A percentile compares a stretch with the other conserved stretches of the same genome.
phyloP scores from a whole-genome alignment of 805 yeast genomes.

The Isabelozyma heimii region DNA sequence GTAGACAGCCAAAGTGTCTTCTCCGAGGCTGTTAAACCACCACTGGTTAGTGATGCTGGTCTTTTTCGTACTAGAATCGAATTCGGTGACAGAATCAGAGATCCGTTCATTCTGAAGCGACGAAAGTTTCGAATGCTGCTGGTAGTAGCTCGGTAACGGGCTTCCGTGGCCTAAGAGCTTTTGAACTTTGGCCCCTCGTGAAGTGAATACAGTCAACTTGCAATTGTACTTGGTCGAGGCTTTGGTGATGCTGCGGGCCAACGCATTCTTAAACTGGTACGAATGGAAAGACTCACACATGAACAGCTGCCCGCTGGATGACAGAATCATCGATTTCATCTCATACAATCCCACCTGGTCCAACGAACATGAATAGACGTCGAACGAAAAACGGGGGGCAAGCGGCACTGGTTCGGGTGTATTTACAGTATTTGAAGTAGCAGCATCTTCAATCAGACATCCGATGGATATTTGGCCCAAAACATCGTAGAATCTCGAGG shows the following conservation, averaged over 20 bases:
- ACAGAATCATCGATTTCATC: conserved; percentile 31
- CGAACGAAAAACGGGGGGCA: conserved; percentile 24
- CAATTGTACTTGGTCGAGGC: conserved; percentile 5
- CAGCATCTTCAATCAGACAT: conserved; percentile 15
- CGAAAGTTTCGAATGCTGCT: conserved; percentile 12
- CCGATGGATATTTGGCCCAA: conserved; percentile 31
- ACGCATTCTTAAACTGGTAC: conserved; percentile 15
- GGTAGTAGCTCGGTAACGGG: conserved; percentile 33
- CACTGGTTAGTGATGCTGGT: conserved; percentile 38
- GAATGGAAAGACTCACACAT: conserved; percentile 28
- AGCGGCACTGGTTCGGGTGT: conserved; percentile 3
- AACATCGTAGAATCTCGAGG: conserved; percentile 27
- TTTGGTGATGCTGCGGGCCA: conserved; percentile 4
- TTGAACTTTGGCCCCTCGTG: conserved; percentile 29
- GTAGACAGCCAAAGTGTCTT: conserved; percentile 25
- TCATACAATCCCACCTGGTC: conserved; percentile 45
- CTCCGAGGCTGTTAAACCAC: conserved; percentile 22
- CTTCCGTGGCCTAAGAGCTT: conserved; percentile 30
- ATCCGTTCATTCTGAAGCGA: conserved; percentile 25
- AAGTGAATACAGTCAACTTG: conserved; percentile 26
- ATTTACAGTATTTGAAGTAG: conserved; percentile 5
- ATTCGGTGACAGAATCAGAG: conserved; percentile 29
- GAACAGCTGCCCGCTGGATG: conserved; percentile 31
- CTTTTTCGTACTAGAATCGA: conserved; percentile 29
- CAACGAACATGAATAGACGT: conserved; percentile 34